A percentile compares a stretch with the other conserved stretches of the same genome.
Conservation (phyloP, 1,139 yeast genomes). For the Suhomyces bribrorum region DNA sequence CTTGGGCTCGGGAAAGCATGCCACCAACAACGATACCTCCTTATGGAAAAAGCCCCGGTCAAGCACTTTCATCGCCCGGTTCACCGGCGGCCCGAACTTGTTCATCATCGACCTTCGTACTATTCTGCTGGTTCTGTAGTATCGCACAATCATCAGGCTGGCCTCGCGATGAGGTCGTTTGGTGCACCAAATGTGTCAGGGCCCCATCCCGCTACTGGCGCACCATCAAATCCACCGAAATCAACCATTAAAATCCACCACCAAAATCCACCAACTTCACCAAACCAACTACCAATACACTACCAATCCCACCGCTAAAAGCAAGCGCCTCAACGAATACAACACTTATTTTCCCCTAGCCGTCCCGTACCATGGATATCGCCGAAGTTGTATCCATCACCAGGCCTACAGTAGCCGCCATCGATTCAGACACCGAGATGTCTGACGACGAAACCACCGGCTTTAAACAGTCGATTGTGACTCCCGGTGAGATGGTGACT, state of each 20-base stretch:
- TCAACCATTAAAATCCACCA: no score
- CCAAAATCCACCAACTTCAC: no score
- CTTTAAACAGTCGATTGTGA: constrained; percentile 49
- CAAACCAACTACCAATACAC: no score
- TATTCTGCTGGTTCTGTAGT: constrained; percentile 7
- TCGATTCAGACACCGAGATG: constrained; percentile 26
- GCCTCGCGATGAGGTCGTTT: background rate
- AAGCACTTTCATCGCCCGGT: constrained; percentile 62
- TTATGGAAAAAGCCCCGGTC: constrained; percentile 65
- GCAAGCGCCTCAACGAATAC: no score
- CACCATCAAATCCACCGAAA: no score
- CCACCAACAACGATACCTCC: constrained; percentile 61
- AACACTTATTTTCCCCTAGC: no score
- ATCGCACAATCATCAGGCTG: constrained; percentile 1
- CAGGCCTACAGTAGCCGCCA: constrained; percentile 27
- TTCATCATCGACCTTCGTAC: constrained; percentile 21
- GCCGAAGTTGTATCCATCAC: constrained; percentile 40
- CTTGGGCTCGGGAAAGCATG: constrained; percentile 68
- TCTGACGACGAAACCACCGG: constrained; percentile 26
- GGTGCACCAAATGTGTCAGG: background rate
- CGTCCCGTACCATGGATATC: constrained; percentile 6
- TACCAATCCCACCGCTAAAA: no score
- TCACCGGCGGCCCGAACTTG: constrained; percentile 62
- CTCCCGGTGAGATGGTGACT: constrained; percentile 97
- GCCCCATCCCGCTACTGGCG: no score